Percentiles rank a stretch among this genome's conserved stretches.
Evolutionary conservation across 108 stramenopile genomes (phyloP).

Genomic region (Nitzschia sp.): DNA sequence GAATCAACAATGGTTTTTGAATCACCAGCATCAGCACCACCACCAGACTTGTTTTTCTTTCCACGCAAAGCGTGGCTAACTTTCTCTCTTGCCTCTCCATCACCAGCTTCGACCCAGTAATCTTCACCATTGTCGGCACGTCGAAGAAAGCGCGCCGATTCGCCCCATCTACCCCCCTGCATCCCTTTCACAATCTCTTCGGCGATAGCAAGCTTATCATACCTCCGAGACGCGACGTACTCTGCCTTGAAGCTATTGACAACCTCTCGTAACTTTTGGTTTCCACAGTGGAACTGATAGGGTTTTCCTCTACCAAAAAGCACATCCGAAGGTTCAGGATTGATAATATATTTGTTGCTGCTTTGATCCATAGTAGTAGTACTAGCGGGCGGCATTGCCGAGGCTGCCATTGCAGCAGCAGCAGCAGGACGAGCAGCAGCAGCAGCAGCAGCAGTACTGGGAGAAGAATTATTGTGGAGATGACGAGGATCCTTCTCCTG

Average conservation of each 20-base stretch:
- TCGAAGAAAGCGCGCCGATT: conserved; percentile 11
- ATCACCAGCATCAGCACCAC: no score
- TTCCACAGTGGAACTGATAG: conserved; percentile 17
- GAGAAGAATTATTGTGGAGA: no score
- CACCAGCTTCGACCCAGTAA: conserved; percentile 8
- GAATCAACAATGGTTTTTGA: no score
- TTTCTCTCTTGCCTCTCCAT: conserved; percentile 12
- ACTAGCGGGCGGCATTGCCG: no score
- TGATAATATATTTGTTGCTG: no score
- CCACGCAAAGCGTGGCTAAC: conserved; percentile 21
- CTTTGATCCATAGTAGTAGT: no score
- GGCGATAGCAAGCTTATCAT: conserved; percentile 14
- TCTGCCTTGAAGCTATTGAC: neutral
- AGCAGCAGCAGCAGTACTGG: no score
- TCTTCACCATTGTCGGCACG: conserved; percentile 6
- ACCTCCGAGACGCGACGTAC: neutral
- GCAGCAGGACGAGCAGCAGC: no score
- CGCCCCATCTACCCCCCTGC: conserved; percentile 15
- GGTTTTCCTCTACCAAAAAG: conserved; percentile 24
- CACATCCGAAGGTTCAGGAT: no score
- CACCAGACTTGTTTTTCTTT: conserved; percentile 7
- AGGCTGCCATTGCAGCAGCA: no score
- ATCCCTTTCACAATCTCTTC: conserved; percentile 22
- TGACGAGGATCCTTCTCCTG: no score
- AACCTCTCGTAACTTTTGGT: conserved; percentile 1